Conservation (phyloP, 192 early-diverging fungal genomes). For the Backusella australiensis region DNA sequence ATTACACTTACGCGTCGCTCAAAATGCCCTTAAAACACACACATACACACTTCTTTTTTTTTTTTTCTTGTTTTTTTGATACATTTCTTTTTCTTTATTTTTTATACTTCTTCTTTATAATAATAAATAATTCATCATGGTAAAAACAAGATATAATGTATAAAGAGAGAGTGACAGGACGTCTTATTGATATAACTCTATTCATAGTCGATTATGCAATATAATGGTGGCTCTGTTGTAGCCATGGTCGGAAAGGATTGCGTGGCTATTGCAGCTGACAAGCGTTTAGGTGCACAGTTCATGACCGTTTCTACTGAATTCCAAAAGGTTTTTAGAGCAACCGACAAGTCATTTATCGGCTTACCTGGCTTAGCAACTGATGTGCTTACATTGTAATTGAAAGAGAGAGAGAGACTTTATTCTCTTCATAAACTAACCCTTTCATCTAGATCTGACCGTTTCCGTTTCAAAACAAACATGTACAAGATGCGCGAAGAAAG, state of each 20-base stretch:
- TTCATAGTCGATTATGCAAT: slow-evolving; percentile 79
- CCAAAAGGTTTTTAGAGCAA: slow-evolving; percentile 88
- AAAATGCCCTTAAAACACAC: neutral
- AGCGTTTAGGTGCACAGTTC: slow-evolving; percentile 88
- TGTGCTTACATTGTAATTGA: slow-evolving; percentile 85
- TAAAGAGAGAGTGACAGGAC: neutral
- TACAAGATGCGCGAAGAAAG: slow-evolving; percentile 96
- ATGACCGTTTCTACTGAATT: slow-evolving; percentile 95
- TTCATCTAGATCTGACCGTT: slow-evolving; percentile 67
- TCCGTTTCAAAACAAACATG: slow-evolving; percentile 93
- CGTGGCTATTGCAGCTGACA: slow-evolving; percentile 96
- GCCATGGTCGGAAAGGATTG: slow-evolving; percentile 99
- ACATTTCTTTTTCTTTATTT: neutral
- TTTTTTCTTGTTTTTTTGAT: neutral
- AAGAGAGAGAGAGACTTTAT: neutral
- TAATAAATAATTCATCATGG: slow-evolving; percentile 6
- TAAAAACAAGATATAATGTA: neutral
- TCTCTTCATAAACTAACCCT: neutral
- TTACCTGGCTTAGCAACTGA: slow-evolving; percentile 96
- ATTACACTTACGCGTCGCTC: neutral
- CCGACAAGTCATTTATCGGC: slow-evolving; percentile 84
- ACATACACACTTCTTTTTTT: neutral
- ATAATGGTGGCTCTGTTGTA: slow-evolving; percentile 93
- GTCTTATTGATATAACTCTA: neutral
- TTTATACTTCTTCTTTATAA: neutral